Evolutionary conservation across 441 rosid genomes (phyloP).

Genomic region (Syzygium malaccense): DNA sequence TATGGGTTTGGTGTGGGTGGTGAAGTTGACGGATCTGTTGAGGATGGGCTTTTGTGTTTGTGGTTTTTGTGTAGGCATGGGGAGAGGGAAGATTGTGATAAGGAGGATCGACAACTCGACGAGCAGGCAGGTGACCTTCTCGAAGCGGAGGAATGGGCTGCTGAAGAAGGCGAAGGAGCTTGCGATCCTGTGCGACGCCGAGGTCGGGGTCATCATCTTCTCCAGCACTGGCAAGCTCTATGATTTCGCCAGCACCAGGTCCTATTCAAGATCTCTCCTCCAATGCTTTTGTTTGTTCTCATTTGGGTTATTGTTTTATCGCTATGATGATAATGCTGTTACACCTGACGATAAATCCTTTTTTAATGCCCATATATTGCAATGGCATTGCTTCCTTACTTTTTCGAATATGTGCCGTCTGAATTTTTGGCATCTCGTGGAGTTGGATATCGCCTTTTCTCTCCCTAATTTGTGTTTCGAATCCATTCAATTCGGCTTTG

Average conservation of each 20-base stretch:
- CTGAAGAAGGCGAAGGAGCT: conserved; percentile 20
- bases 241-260: conserved; percentile 14
- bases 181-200: conserved; percentile 13
- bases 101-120: conserved; percentile 17
- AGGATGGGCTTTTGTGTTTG: background rate
- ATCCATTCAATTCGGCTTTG: background rate
- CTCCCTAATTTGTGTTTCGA: background rate
- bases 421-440: background rate
- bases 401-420: background rate
- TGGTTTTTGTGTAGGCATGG: background rate
- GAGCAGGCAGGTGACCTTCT: conserved; percentile 20
- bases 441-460: background rate
- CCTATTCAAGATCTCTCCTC: background rate
- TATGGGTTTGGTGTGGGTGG: background rate
- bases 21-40: background rate
- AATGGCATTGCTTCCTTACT: background rate
- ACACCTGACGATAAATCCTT: background rate
- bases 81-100: conserved; percentile 19
- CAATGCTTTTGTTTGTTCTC: background rate
- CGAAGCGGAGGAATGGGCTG: conserved; percentile 15
- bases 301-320: background rate
- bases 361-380: background rate
- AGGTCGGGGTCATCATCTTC: conserved; percentile 18
- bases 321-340: background rate
- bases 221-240: conserved; percentile 17